Conservation (phyloP, 176 grass and related monocot genomes). For the Musa beccarii region DNA sequence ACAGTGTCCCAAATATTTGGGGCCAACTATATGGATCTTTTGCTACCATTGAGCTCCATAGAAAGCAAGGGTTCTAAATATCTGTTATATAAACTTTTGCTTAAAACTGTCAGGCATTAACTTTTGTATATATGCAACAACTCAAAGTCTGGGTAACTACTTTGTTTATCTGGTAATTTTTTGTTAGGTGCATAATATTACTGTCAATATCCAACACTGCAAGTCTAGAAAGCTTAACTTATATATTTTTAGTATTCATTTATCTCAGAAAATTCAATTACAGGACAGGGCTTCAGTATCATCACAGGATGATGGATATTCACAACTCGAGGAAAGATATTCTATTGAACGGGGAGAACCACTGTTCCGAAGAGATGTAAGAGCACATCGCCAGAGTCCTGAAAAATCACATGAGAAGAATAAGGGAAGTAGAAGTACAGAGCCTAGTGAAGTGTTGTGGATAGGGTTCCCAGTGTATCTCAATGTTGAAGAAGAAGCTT, state of each 20-base stretch:
- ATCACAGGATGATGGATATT: conserved; percentile 47
- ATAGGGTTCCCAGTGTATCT: conserved; percentile 70
- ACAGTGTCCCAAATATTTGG: no score
- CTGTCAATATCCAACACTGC: conserved; percentile 8
- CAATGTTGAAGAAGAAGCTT: conserved; percentile 52
- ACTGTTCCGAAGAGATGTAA: conserved; percentile 29
- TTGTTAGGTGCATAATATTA: background rate
- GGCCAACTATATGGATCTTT: no score
- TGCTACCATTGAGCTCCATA: background rate
- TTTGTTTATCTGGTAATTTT: background rate
- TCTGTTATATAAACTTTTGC: no score
- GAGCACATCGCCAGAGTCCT: conserved; percentile 34
- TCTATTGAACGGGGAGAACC: conserved; percentile 27
- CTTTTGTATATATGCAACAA: background rate
- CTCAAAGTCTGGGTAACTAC: background rate
- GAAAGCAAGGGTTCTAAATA: no score
- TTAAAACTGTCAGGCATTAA: no score
- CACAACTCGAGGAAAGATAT: conserved; percentile 37
- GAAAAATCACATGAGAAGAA: conserved; percentile 49
- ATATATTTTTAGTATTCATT: conserved; percentile 24
- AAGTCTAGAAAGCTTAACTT: conserved; percentile 18
- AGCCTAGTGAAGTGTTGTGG: conserved; percentile 94
- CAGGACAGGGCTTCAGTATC: conserved; percentile 52
- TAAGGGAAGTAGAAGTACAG: conserved; percentile 47
- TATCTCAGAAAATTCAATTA: conserved; percentile 60